Evolutionary conservation across 2,329 filamentous ascomycete species (phyloP).

Genomic region (Paecilomyces dactylethromorphus): DNA sequence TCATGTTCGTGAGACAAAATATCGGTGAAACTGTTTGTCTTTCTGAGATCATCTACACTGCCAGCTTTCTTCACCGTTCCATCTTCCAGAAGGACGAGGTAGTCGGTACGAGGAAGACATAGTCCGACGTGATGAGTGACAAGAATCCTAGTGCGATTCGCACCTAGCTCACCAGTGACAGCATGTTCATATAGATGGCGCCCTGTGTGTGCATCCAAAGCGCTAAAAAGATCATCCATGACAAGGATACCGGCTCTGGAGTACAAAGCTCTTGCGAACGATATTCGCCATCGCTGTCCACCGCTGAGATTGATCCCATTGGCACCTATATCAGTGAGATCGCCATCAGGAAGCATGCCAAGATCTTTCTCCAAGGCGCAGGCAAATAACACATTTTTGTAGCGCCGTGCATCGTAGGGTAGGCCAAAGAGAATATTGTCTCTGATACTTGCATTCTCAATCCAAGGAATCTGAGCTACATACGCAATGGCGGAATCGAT

Average conservation of each 20-base stretch:
- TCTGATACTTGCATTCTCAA: constrained; percentile 72
- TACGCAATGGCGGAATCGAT: constrained; percentile 64
- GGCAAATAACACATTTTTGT: constrained; percentile 61
- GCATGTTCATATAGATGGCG: constrained; percentile 73
- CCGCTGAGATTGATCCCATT: constrained; percentile 81
- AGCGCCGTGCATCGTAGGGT: constrained; percentile 62
- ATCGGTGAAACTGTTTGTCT: constrained; percentile 33
- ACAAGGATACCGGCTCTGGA: constrained; percentile 70
- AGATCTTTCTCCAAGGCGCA: constrained; percentile 72
- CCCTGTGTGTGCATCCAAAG: constrained; percentile 75
- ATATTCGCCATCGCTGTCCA: constrained; percentile 76
- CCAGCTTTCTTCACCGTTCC: constrained; percentile 61
- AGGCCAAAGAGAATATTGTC: constrained; percentile 76
- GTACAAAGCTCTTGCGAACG: constrained; percentile 72
- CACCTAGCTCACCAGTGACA: constrained; percentile 62
- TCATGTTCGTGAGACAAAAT: constrained; percentile 34
- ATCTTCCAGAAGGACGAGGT: constrained; percentile 65
- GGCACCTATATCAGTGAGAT: constrained; percentile 73
- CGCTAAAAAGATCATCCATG: constrained; percentile 76
- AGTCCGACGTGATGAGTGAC: constrained; percentile 75
- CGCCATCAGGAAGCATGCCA: constrained; percentile 68
- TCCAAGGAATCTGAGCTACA: constrained; percentile 76
- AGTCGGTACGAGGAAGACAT: constrained; percentile 64
- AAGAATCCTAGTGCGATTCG: constrained; percentile 65
- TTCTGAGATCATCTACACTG: constrained; percentile 52